A percentile compares a stretch with the other conserved stretches of the same genome.
Evolutionary conservation across 257 asterid genomes (phyloP).

Genomic region (Forsythia viridissima): DNA sequence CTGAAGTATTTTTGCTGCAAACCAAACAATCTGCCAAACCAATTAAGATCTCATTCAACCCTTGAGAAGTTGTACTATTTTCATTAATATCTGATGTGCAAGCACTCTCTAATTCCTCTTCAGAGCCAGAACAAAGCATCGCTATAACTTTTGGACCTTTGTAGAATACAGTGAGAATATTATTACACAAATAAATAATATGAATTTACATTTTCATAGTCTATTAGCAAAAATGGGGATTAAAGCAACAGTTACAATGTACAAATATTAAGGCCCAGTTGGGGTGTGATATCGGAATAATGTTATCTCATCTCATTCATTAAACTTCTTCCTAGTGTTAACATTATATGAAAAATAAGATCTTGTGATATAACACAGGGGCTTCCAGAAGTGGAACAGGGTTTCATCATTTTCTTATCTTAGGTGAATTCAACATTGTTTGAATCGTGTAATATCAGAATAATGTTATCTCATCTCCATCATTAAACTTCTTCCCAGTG

Average conservation of each 20-base stretch:
- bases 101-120: conserved; percentile 45
- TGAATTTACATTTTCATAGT: conserved; percentile 17
- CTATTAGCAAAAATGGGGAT: conserved; percentile 7
- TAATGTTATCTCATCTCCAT: background rate
- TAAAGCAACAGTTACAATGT: background rate
- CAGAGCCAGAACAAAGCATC: conserved; percentile 50
- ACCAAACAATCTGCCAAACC: conserved; percentile 78
- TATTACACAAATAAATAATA: conserved; percentile 20
- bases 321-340: background rate
- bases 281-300: background rate
- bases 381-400: background rate
- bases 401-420: background rate
- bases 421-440: background rate
- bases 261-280: background rate
- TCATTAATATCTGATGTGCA: conserved; percentile 31
- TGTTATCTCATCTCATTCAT: background rate
- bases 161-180: conserved; percentile 30
- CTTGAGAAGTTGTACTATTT: conserved; percentile 38
- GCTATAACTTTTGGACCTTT: conserved; percentile 78
- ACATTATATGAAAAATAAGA: background rate
- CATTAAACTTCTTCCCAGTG: background rate
- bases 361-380: background rate
- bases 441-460: background rate
- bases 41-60: conserved; percentile 48
- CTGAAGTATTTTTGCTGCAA: conserved; percentile 59